phyloP scores from a whole-genome alignment of 2,329 filamentous ascomycete species.

The Sordariomycetes sp. region DNA sequence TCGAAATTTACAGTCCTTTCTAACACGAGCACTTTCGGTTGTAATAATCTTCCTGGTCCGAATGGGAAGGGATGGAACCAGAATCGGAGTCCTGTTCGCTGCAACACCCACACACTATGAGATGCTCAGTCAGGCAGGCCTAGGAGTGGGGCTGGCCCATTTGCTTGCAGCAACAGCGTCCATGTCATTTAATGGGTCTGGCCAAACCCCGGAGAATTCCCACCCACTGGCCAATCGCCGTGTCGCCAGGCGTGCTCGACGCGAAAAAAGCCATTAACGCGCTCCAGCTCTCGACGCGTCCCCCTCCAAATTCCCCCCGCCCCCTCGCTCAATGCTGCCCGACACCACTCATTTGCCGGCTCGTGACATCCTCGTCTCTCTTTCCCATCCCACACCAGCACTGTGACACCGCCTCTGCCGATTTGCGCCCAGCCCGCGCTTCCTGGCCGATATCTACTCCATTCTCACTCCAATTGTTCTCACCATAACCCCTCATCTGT shows the following conservation, averaged over 20 bases:
- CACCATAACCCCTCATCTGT: neutral
- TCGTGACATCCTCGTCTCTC: neutral
- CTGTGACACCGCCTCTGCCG: neutral
- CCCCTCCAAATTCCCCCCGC: neutral
- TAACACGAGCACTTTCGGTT: no score
- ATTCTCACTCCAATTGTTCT: neutral
- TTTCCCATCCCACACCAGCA: no score
- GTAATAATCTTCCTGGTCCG: no score
- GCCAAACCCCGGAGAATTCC: neutral
- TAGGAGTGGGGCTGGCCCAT: no score
- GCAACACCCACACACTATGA: no score
- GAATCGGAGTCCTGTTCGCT: no score
- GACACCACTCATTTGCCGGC: neutral
- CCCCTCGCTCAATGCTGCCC: neutral
- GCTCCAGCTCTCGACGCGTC: neutral
- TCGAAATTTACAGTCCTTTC: no score
- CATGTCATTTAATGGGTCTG: no score
- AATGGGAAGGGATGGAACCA: no score
- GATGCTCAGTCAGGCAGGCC: no score
- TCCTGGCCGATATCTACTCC: neutral
- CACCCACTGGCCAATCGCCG: neutral
- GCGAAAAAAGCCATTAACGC: slow-evolving; percentile 4
- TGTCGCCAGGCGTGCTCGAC: neutral
- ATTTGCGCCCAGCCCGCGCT: neutral
- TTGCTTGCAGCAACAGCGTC: no score